These are phyloP conservation scores for Suillus subluteus DNA, from an alignment of 768 basidiomycete species.

Conservation along the genomic window DNA sequence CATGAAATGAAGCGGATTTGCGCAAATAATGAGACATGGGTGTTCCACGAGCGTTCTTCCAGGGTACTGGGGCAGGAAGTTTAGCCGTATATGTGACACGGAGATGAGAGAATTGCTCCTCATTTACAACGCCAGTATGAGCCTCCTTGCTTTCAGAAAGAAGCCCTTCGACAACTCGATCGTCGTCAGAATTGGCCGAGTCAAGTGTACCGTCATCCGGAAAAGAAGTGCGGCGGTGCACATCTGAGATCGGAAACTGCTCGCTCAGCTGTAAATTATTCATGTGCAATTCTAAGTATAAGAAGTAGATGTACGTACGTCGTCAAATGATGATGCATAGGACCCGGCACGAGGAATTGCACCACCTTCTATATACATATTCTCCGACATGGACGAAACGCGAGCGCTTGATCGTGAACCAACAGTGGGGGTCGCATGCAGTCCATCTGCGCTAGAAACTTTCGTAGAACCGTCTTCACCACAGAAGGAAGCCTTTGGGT, in stretches of 20 bases:
- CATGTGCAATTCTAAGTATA: slow-evolving; percentile 32
- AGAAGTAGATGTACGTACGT: slow-evolving; percentile 36
- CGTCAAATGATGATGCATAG: slow-evolving; percentile 32
- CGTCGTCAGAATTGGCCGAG: slow-evolving; percentile 40
- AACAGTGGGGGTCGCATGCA: slow-evolving; percentile 22
- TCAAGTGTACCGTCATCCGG: slow-evolving; percentile 37
- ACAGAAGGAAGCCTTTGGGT: slow-evolving; percentile 32
- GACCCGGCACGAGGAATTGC: slow-evolving; percentile 25
- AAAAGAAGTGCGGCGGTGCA: slow-evolving; percentile 32
- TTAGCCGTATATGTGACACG: slow-evolving; percentile 39
- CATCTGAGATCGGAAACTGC: slow-evolving; percentile 23
- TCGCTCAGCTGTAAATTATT: slow-evolving; percentile 32
- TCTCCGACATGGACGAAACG: slow-evolving; percentile 38
- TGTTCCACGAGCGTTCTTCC: slow-evolving; percentile 38
- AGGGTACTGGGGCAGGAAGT: slow-evolving; percentile 36
- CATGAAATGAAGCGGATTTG: slow-evolving; percentile 44
- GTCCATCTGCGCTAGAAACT: slow-evolving; percentile 1
- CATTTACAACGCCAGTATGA: slow-evolving; percentile 33
- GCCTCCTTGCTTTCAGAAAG: slow-evolving; percentile 36
- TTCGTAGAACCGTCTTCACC: slow-evolving; percentile 32
- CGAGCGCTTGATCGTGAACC: slow-evolving; percentile 35
- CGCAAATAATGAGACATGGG: slow-evolving; percentile 41
- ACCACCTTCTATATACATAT: slow-evolving; percentile 29
- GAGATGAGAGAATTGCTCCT: slow-evolving; percentile 39
- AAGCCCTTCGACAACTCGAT: slow-evolving; percentile 37